A percentile compares a stretch with the other conserved stretches of the same genome.
Conservation (phyloP, 331 rosid genomes). For the Erythrophleum ivorense region DNA sequence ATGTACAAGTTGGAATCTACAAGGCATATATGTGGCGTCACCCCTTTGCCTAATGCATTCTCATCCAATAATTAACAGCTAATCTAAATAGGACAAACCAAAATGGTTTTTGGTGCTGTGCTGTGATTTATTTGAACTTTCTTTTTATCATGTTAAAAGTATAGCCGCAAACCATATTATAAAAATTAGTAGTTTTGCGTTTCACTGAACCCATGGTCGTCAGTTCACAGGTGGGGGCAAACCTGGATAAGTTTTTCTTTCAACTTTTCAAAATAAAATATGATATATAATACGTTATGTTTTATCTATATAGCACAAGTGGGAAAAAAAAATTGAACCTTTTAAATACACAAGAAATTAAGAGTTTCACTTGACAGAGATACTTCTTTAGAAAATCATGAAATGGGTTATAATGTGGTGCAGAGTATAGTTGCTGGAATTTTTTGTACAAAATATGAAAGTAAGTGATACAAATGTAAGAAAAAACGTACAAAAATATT, state of each 20-base stretch:
- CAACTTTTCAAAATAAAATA: neutral
- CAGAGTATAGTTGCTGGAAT: too few relatives aligned
- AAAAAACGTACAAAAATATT: neutral
- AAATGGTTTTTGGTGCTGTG: neutral
- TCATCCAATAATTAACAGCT: neutral
- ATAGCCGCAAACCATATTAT: neutral
- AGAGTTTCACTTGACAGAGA: neutral
- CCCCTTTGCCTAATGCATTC: neutral
- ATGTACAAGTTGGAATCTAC: too few relatives aligned
- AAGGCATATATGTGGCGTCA: too few relatives aligned
- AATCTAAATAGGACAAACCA: neutral
- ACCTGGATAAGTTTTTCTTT: too few relatives aligned
- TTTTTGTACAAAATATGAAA: neutral
- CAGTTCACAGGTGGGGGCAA: too few relatives aligned
- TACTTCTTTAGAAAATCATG: neutral
- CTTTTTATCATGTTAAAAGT: too few relatives aligned
- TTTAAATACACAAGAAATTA: too few relatives aligned
- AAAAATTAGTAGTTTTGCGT: too few relatives aligned
- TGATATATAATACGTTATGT: neutral
- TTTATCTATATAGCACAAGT: neutral
- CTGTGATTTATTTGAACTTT: too few relatives aligned
- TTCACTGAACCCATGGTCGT: neutral
- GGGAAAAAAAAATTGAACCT: too few relatives aligned
- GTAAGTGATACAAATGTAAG: neutral
- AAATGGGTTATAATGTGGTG: neutral